phyloP scores from a whole-genome alignment of 1,284 basidiomycete genomes.

The Bondarzewia mesenterica region DNA sequence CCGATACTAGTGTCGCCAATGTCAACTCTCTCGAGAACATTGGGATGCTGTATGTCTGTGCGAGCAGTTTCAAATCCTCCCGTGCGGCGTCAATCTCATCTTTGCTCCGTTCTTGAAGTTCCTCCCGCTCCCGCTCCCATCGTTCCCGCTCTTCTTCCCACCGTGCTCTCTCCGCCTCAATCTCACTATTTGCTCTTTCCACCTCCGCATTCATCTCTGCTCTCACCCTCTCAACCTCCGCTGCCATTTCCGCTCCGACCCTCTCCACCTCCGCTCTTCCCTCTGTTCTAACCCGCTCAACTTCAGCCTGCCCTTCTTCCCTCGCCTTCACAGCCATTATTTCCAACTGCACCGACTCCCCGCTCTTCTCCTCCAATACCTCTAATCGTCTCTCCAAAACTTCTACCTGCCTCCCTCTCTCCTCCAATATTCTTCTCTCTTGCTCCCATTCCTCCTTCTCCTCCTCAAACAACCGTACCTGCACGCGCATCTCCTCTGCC shows the following conservation, averaged over 20 bases:
- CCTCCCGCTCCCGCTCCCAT: constrained; percentile 48
- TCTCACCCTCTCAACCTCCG: constrained; percentile 3
- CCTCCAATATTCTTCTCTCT: constrained; percentile 58
- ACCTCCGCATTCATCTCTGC: background rate
- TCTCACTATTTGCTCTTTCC: background rate
- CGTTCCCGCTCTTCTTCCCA: constrained; percentile 37
- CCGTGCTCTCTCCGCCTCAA: constrained; percentile 39
- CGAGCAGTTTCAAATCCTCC: constrained; percentile 9
- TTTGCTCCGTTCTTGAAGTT: constrained; percentile 29
- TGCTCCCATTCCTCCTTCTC: constrained; percentile 51
- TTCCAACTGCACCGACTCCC: constrained; percentile 5
- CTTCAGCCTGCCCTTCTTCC: background rate
- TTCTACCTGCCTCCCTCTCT: constrained; percentile 23
- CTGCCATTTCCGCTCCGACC: constrained; percentile 3
- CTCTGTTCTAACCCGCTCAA: constrained; percentile 1
- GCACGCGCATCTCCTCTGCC: constrained; percentile 32
- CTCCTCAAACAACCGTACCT: constrained; percentile 42
- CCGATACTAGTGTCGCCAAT: constrained; percentile 8
- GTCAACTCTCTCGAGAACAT: constrained; percentile 12
- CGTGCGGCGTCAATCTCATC: constrained; percentile 11
- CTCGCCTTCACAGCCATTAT: constrained; percentile 1
- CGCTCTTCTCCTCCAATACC: constrained; percentile 41
- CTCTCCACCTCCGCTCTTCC: constrained; percentile 1
- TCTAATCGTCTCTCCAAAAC: constrained; percentile 57
- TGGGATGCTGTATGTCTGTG: constrained; percentile 12